Conservation (phyloP, 257 asterid species). For the Solanum dulcamara region DNA sequence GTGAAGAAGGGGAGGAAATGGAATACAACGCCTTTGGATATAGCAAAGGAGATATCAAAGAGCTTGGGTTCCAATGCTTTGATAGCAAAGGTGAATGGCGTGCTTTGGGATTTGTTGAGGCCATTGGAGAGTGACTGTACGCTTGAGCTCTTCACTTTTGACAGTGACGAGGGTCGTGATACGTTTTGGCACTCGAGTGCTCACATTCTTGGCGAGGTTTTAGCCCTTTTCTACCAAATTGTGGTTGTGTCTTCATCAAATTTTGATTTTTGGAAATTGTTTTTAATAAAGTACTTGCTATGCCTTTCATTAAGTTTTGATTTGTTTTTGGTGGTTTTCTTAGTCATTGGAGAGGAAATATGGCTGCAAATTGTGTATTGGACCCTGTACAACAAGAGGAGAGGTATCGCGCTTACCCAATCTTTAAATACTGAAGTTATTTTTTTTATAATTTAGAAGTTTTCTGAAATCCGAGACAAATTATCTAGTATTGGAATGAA, state of each 20-base stretch:
- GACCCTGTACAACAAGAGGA: constrained; percentile 10
- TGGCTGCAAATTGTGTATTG: constrained; percentile 6
- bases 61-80: constrained; percentile 74
- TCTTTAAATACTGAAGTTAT: not conserved
- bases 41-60: constrained; percentile 91
- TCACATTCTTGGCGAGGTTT: constrained; percentile 94
- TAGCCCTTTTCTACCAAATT: not conserved
- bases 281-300: not conserved
- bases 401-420: not conserved
- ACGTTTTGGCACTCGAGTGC: constrained; percentile 99
- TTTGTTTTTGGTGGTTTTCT: not conserved
- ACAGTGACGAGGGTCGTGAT: constrained; percentile 80
- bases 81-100: constrained; percentile 73
- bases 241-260: not conserved
- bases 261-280: not conserved
- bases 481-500: not conserved
- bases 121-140: constrained; percentile 87
- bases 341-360: constrained; percentile 8
- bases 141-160: constrained; percentile 64
- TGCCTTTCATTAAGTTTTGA: not conserved
- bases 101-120: constrained; percentile 84
- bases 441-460: not conserved
- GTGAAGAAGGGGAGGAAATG: constrained; percentile 85
- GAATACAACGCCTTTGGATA: constrained; percentile 73
- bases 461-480: not conserved